Evolutionary conservation across 768 basidiomycete genomes (phyloP).

Genomic region (Asterophora parasitica): DNA sequence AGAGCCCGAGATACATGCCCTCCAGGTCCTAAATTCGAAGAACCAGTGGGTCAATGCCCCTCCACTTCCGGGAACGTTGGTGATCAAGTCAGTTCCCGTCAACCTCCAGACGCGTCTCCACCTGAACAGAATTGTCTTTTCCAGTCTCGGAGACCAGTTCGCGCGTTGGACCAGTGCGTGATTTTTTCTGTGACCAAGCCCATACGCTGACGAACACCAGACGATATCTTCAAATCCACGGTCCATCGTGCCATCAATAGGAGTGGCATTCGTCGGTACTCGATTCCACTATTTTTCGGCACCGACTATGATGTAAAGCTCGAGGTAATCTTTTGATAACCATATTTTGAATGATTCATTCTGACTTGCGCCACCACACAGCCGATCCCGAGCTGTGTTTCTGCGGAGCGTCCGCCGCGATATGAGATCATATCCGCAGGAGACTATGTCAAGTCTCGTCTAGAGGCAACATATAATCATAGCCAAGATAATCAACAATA

Average conservation of each 20-base stretch:
- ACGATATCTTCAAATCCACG: slow-evolving; percentile 88
- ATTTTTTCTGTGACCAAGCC: neutral
- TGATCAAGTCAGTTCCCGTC: slow-evolving; percentile 63
- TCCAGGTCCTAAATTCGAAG: slow-evolving; percentile 77
- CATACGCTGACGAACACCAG: slow-evolving; percentile 31
- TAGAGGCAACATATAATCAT: slow-evolving; percentile 58
- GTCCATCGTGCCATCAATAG: slow-evolving; percentile 82
- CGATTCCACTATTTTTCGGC: slow-evolving; percentile 88
- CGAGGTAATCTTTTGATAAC: slow-evolving; percentile 44
- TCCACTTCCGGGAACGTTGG: slow-evolving; percentile 74
- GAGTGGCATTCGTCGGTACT: slow-evolving; percentile 67
- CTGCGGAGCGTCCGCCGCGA: slow-evolving; percentile 38
- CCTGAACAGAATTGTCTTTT: neutral
- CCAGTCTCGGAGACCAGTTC: slow-evolving; percentile 80
- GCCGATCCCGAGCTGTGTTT: slow-evolving; percentile 52
- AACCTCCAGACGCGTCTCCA: neutral
- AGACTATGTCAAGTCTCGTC: slow-evolving; percentile 72
- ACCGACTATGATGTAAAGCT: slow-evolving; percentile 81
- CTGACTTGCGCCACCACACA: slow-evolving; percentile 15
- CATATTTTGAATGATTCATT: neutral
- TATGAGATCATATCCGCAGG: slow-evolving; percentile 76
- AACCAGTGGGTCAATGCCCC: slow-evolving; percentile 81
- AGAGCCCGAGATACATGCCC: slow-evolving; percentile 63
- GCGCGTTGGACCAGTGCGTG: slow-evolving; percentile 82
- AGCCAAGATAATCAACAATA: neutral